phyloP scores from a whole-genome alignment of 176 grass and related monocot genomes.

The Typha latifolia region DNA sequence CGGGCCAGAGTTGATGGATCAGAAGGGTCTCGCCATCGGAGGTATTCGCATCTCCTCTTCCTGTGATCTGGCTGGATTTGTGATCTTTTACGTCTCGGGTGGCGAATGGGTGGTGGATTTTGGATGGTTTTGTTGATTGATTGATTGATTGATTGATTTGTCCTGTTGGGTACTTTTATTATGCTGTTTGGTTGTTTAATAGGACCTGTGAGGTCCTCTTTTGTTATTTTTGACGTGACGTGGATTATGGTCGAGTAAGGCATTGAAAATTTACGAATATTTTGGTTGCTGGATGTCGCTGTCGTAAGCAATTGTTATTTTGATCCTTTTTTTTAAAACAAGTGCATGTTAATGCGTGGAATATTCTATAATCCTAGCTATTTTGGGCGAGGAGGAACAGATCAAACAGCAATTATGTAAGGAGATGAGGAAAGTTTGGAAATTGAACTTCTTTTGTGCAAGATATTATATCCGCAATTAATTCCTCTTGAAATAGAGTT shows the following conservation, averaged over 20 bases:
- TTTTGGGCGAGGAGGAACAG: not conserved
- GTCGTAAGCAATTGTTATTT: not conserved
- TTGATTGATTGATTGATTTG: not conserved
- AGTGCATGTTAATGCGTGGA: not conserved
- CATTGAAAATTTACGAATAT: not conserved
- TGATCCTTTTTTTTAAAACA: not conserved
- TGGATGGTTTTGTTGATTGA: not conserved
- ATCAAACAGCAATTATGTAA: not conserved
- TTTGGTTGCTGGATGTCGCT: not conserved
- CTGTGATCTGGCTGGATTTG: not conserved
- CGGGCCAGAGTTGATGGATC: not conserved
- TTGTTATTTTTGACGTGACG: not conserved
- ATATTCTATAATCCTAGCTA: not conserved
- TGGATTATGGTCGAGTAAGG: not conserved
- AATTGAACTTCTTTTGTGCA: not conserved
- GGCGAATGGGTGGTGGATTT: not conserved
- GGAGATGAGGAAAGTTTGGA: not conserved
- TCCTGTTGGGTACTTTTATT: not conserved
- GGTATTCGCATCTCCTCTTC: not conserved
- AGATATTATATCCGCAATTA: no score
- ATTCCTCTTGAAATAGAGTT: no score
- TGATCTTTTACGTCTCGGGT: not conserved
- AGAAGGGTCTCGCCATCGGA: not conserved
- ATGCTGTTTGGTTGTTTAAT: not conserved
- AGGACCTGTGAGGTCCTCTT: not conserved